phyloP scores from a whole-genome alignment of 2,329 filamentous ascomycete species.

The Trichoderma koningiopsis region DNA sequence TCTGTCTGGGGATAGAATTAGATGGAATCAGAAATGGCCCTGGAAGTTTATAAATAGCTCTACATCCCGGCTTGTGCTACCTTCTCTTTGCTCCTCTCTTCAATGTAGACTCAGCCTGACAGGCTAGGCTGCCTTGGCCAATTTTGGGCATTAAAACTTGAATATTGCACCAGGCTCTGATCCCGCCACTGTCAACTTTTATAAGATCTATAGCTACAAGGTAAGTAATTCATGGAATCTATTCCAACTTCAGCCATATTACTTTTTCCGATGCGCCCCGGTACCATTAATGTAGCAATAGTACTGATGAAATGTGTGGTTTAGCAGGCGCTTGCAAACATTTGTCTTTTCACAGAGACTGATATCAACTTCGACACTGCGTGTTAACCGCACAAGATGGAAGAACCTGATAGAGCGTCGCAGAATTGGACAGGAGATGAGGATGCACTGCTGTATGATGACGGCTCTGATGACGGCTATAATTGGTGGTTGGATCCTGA shows the following conservation, averaged over 20 bases:
- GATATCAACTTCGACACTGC: not conserved
- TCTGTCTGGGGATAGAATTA: not conserved
- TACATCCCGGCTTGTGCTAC: not conserved
- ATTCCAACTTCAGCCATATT: not conserved
- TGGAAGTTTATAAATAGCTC: not conserved
- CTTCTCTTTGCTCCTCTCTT: not conserved
- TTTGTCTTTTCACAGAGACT: not conserved
- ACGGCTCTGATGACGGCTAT: not conserved
- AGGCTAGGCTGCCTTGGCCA: not conserved
- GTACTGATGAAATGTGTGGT: not conserved
- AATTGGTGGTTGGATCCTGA: not conserved
- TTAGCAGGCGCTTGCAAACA: not conserved
- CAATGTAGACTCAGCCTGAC: not conserved
- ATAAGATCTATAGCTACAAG: not conserved
- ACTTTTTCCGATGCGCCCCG: too few species aligned
- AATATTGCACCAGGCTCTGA: rapidly evolving
- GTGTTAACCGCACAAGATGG: not conserved
- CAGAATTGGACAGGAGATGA: not conserved
- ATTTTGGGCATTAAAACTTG: not conserved
- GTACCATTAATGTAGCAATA: not conserved
- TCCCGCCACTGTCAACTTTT: not conserved
- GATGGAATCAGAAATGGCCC: not conserved
- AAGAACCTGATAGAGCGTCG: not conserved
- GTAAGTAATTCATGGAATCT: not conserved
- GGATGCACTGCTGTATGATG: not conserved